phyloP scores from a whole-genome alignment of 2,329 filamentous ascomycete species.

The Alternaria arbusti region DNA sequence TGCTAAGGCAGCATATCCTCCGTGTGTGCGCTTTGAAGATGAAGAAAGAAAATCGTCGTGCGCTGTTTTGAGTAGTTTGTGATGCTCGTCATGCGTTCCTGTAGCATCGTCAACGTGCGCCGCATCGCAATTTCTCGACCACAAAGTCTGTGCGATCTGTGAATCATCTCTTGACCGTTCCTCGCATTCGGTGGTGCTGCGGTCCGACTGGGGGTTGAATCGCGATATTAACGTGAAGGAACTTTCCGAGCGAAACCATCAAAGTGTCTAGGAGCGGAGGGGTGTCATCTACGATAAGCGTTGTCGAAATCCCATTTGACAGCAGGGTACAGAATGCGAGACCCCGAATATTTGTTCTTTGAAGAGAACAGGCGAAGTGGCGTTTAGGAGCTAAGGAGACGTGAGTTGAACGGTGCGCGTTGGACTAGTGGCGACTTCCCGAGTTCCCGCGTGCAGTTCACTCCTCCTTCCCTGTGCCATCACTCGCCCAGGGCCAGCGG shows the following conservation, averaged over 20 bases:
- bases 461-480: background rate
- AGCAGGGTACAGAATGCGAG: background rate
- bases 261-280: background rate
- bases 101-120: background rate
- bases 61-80: background rate
- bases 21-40: background rate
- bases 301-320: background rate
- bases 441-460: background rate
- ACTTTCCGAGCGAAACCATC: background rate
- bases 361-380: background rate
- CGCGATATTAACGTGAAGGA: background rate
- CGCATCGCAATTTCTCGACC: background rate
- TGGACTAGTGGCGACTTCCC: background rate
- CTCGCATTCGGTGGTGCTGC: background rate
- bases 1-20: background rate
- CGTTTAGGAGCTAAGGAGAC: background rate
- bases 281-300: background rate
- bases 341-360: background rate
- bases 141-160: background rate
- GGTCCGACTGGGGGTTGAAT: background rate
- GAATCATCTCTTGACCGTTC: background rate
- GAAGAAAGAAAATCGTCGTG: background rate
- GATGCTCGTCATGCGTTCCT: background rate
- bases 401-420: background rate
- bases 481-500: slow-evolving; percentile 1